These are phyloP conservation scores for Entophlyctis luteolus DNA, from an alignment of 192 early-diverging fungal species.

Conservation along the genomic window DNA sequence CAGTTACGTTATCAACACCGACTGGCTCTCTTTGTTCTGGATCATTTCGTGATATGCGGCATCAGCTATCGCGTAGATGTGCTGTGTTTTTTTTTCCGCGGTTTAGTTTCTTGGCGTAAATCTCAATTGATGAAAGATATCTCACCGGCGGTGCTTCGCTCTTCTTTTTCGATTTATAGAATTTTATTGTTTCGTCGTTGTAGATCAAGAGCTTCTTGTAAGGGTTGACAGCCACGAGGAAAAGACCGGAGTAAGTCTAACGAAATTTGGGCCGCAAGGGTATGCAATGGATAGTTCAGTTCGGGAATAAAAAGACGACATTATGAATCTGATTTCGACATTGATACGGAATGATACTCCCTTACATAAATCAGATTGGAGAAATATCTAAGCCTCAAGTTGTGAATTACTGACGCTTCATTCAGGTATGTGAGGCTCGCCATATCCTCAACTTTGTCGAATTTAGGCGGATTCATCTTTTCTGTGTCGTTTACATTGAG, in stretches of 20 bases:
- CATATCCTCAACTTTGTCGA: conserved; percentile 98
- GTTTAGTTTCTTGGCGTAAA: conserved; percentile 45
- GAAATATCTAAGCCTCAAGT: conserved; percentile 84
- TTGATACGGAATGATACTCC: not conserved
- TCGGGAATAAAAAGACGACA: no score
- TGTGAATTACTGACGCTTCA: conserved; percentile 98
- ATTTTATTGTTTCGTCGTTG: conserved; percentile 66
- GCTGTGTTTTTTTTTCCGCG: conserved; percentile 40
- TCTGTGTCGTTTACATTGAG: conserved; percentile 79
- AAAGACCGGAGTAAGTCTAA: conserved; percentile 97
- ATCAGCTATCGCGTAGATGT: conserved; percentile 92
- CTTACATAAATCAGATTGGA: conserved; percentile 89
- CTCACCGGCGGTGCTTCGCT: conserved; percentile 43
- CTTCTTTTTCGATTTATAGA: conserved; percentile 59
- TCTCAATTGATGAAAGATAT: not conserved
- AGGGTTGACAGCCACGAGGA: conserved; percentile 96
- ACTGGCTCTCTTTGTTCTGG: conserved; percentile 88
- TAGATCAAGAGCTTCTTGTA: conserved; percentile 92
- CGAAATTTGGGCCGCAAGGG: no score
- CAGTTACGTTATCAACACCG: conserved; percentile 89
- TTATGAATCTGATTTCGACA: no score
- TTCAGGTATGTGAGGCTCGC: conserved; percentile 95
- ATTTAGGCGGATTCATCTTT: conserved; percentile 99
- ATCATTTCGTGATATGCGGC: conserved; percentile 94
- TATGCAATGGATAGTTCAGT: no score